These are phyloP conservation scores for Stephanodiscus triporus DNA, from an alignment of 108 stramenopile species.

Conservation along the genomic window DNA sequence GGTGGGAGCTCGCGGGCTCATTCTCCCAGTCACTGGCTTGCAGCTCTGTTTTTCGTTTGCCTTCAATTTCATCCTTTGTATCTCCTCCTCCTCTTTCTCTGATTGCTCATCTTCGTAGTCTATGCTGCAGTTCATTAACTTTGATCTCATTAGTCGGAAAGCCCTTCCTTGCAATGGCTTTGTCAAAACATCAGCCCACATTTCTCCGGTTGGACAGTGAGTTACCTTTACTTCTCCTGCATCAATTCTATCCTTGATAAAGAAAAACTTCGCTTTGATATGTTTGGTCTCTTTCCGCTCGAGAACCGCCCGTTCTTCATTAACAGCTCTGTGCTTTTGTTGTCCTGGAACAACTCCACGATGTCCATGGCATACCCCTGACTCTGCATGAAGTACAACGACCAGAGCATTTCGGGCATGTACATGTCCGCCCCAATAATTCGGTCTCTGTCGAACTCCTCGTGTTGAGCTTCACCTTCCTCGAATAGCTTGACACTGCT, in stretches of 20 bases:
- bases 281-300: neutral
- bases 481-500: constrained; percentile 23
- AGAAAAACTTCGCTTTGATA: constrained; percentile 55
- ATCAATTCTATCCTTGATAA: constrained; percentile 40
- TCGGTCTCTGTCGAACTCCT: neutral
- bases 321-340: neutral
- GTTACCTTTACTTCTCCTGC: constrained; percentile 20
- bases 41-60: neutral
- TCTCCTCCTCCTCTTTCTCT: neutral
- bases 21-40: neutral
- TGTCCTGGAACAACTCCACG: constrained; percentile 26
- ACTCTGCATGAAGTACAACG: constrained; percentile 36
- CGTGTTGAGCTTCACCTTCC: constrained; percentile 12
- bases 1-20: too few relatives aligned
- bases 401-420: constrained; percentile 41
- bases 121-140: too few relatives aligned
- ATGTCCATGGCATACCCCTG: constrained; percentile 43
- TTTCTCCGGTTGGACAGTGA: constrained; percentile 49
- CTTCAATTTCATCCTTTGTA: neutral
- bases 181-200: constrained; percentile 49
- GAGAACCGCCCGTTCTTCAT: neutral
- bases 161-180: constrained; percentile 44
- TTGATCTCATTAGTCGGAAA: neutral
- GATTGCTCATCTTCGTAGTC: neutral
- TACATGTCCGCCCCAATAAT: neutral